These are phyloP conservation scores for Manihot esculenta DNA, from an alignment of 441 rosid species.

Conservation along the genomic window DNA sequence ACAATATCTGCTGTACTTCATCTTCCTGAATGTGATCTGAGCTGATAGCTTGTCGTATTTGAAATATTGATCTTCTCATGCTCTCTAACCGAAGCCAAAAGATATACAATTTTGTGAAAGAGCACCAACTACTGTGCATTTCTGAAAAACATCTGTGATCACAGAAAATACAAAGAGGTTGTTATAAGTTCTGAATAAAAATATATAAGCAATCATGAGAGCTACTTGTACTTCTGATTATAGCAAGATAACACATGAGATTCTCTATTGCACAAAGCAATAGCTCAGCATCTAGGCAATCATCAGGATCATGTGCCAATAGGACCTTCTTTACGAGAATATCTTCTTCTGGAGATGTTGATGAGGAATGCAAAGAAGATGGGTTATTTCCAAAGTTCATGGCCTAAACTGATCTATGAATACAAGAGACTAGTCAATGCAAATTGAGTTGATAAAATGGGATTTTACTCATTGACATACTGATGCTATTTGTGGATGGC, in stretches of 20 bases:
- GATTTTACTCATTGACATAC: neutral
- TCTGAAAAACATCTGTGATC: constrained; percentile 49
- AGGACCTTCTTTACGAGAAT: constrained; percentile 54
- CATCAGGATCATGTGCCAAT: constrained; percentile 73
- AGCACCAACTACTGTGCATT: constrained; percentile 30
- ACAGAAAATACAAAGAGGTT: constrained; percentile 1
- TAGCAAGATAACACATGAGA: constrained; percentile 42
- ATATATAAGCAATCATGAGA: constrained; percentile 11
- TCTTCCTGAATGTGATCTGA: constrained; percentile 47
- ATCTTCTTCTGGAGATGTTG: constrained; percentile 44
- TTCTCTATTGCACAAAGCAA: constrained; percentile 58
- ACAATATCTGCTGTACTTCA: constrained; percentile 41
- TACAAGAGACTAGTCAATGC: constrained; percentile 19
- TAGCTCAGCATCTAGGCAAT: constrained; percentile 61
- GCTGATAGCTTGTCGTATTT: constrained; percentile 25
- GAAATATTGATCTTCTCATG: constrained; percentile 53
- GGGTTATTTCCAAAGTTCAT: constrained; percentile 27
- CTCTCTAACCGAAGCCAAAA: constrained; percentile 76
- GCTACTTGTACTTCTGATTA: constrained; percentile 35
- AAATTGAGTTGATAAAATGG: constrained; percentile 6
- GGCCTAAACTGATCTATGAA: constrained; percentile 21
- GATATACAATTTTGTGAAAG: constrained; percentile 43
- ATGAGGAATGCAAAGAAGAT: constrained; percentile 10
- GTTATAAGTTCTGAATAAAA: neutral
- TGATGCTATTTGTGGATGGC: constrained; percentile 16